Conservation (phyloP, 139 green algal species). For the Tetraselmis chui region DNA sequence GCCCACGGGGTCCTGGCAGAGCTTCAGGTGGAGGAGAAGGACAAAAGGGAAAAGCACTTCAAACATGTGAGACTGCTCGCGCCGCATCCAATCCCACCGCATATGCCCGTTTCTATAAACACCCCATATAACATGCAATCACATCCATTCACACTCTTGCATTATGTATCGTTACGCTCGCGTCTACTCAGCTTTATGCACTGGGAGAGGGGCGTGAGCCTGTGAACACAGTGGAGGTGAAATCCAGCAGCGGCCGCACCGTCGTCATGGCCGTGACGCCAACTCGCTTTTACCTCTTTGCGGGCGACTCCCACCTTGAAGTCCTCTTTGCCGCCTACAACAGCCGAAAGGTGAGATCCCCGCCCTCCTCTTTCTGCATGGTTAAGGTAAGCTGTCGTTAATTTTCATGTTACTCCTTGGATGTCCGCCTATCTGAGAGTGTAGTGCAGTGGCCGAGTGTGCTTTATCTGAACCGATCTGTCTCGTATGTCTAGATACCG, state of each 20-base stretch:
- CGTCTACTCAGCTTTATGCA: background rate
- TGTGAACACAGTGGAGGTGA: background rate
- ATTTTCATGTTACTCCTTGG: too few species aligned
- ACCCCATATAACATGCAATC: too few species aligned
- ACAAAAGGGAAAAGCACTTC: slow-evolving; percentile 37
- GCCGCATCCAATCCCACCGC: too few species aligned
- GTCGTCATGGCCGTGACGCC: slow-evolving; percentile 55
- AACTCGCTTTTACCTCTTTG: slow-evolving; percentile 51
- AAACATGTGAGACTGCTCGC: background rate
- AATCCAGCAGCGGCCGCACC: background rate
- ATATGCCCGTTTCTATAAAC: too few species aligned
- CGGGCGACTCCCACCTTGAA: slow-evolving; percentile 21
- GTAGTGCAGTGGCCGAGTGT: too few species aligned
- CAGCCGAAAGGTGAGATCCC: background rate
- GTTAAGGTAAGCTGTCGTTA: slow-evolving; percentile 24
- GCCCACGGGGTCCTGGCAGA: slow-evolving; percentile 43
- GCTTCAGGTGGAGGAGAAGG: slow-evolving; percentile 40
- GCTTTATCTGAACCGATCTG: too few species aligned
- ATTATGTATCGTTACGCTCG: too few species aligned
- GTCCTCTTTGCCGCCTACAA: slow-evolving; percentile 25
- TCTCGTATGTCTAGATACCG: too few species aligned
- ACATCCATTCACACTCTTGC: too few species aligned
- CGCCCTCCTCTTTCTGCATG: slow-evolving; percentile 20
- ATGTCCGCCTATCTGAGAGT: too few species aligned
- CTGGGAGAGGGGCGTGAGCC: background rate